phyloP scores from a whole-genome alignment of 345 rosid genomes.

The Pugionium dolabratum region DNA sequence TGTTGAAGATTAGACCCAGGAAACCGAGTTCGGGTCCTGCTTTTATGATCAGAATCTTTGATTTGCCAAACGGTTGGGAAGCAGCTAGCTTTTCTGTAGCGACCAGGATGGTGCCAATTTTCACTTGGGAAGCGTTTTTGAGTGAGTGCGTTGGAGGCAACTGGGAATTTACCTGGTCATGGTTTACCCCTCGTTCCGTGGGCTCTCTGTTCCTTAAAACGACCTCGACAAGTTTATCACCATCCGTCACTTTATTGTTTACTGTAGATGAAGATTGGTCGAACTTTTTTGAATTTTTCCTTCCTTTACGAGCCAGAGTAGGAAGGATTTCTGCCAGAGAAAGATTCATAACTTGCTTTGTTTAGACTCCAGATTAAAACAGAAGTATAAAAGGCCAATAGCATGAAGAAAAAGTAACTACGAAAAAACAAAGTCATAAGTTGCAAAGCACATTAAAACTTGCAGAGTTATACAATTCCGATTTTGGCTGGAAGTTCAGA shows the following conservation, averaged over 20 bases:
- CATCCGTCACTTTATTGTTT: constrained; percentile 35
- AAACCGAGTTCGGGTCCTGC: constrained; percentile 56
- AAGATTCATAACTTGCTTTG: constrained; percentile 24
- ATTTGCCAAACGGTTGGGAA: constrained; percentile 60
- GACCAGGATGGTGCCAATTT: constrained; percentile 59
- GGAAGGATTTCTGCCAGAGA: constrained; percentile 52
- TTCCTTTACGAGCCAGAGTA: constrained; percentile 43
- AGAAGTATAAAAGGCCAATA: not conserved
- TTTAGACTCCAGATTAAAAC: constrained; percentile 11
- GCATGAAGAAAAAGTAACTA: not conserved
- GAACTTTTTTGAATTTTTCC: constrained; percentile 33
- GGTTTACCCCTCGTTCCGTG: constrained; percentile 32
- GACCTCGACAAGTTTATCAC: constrained; percentile 57
- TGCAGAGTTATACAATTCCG: constrained; percentile 4
- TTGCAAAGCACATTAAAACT: constrained; percentile 9
- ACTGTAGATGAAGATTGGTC: constrained; percentile 33
- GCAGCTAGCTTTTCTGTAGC: constrained; percentile 63
- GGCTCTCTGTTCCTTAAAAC: constrained; percentile 45
- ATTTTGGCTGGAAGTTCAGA: constrained; percentile 16
- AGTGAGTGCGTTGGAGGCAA: constrained; percentile 27
- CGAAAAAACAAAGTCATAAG: constrained; percentile 4
- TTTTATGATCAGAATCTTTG: constrained; percentile 66
- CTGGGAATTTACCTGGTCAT: constrained; percentile 34
- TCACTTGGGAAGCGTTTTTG: constrained; percentile 45
- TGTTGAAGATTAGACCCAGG: constrained; percentile 80